Conservation (phyloP, 2,329 filamentous ascomycete genomes). For the Cytospora piceae region DNA sequence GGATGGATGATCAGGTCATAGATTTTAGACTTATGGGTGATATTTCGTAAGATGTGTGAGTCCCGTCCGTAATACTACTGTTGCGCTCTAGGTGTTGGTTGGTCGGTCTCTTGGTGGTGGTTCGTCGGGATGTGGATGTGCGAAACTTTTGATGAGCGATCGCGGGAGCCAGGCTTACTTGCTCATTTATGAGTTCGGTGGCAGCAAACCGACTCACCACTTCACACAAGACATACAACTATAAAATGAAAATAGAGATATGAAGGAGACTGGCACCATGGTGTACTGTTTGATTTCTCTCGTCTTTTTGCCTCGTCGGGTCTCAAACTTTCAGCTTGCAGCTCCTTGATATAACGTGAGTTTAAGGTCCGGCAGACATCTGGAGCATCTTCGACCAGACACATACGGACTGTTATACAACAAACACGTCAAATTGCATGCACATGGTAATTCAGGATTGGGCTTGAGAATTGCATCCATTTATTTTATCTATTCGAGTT, state of each 20-base stretch:
- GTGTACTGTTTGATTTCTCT: background rate
- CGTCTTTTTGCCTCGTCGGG: background rate
- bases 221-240: background rate
- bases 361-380: too few species aligned
- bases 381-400: background rate
- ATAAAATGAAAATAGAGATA: background rate
- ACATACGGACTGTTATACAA: too few species aligned
- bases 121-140: background rate
- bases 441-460: background rate
- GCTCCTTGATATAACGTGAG: too few species aligned
- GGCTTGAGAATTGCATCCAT: background rate
- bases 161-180: background rate
- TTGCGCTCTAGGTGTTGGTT: background rate
- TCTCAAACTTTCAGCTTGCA: background rate
- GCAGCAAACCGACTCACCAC: background rate
- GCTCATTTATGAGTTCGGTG: background rate
- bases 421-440: background rate
- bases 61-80: background rate
- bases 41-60: background rate
- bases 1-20: background rate
- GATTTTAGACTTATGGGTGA: background rate
- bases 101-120: background rate
- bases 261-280: background rate
- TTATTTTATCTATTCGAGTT: constrained; percentile 15
- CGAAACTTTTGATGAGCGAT: background rate